Conservation (phyloP, 139 green algal genomes). For the Yamagishiella unicocca region DNA sequence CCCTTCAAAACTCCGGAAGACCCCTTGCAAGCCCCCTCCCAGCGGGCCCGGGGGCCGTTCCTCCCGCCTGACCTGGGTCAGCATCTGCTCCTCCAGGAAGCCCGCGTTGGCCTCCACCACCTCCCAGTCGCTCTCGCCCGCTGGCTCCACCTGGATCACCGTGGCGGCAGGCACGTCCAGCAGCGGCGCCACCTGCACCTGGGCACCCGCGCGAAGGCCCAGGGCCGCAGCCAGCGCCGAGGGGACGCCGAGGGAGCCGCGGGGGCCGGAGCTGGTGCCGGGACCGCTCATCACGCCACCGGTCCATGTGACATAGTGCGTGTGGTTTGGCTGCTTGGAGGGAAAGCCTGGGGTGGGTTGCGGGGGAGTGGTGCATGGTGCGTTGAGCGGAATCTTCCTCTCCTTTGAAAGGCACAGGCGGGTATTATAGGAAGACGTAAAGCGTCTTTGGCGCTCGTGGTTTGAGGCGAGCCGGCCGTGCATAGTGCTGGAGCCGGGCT, state of each 20-base stretch:
- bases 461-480: not conserved
- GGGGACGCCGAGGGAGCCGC: constrained; percentile 44
- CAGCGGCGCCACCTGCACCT: constrained; percentile 11
- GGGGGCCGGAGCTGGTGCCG: not conserved
- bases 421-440: too few relatives aligned
- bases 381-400: too few relatives aligned
- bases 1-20: not conserved
- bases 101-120: constrained; percentile 85
- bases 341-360: constrained; percentile 4
- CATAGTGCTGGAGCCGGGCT: too few relatives aligned
- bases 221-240: constrained; percentile 37
- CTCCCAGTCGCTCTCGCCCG: constrained; percentile 84
- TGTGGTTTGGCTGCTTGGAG: constrained; percentile 21
- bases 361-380: not conserved
- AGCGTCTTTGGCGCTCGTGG: not conserved
- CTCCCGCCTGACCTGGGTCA: constrained; percentile 67
- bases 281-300: not conserved
- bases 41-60: too few relatives aligned
- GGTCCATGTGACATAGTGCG: constrained; percentile 14
- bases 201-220: constrained; percentile 4
- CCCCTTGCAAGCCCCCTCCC: not conserved
- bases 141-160: constrained; percentile 51
- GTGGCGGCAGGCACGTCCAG: constrained; percentile 32
- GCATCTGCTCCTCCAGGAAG: constrained; percentile 83
- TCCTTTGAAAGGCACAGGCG: too few relatives aligned